These are phyloP conservation scores for Saccharomycopsis hybrid DNA, from an alignment of 1,139 yeast genomes.

Conservation along the genomic window DNA sequence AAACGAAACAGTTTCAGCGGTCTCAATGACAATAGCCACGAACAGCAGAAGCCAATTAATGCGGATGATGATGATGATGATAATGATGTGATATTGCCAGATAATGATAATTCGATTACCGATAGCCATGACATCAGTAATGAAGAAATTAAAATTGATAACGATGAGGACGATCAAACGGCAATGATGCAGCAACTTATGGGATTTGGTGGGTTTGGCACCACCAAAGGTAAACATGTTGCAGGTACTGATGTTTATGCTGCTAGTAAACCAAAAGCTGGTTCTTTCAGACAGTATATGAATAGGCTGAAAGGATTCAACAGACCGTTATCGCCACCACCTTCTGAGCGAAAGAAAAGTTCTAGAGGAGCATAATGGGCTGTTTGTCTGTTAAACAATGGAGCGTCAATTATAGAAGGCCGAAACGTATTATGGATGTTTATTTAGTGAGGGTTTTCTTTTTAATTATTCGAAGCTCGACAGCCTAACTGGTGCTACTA, in stretches of 20 bases:
- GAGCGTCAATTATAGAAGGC: too few relatives aligned
- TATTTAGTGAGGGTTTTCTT: too few relatives aligned
- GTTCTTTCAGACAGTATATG: constrained; percentile 60
- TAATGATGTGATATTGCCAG: background rate
- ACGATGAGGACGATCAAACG: constrained; percentile 1
- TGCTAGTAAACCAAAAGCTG: constrained; percentile 29
- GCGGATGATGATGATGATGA: too few relatives aligned
- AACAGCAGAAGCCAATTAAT: too few relatives aligned
- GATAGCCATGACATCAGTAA: too few relatives aligned
- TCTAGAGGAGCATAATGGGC: too few relatives aligned
- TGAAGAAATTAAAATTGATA: background rate
- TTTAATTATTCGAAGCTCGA: too few relatives aligned
- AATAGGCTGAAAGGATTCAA: constrained; percentile 57
- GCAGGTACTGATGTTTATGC: constrained; percentile 45
- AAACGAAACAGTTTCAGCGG: background rate
- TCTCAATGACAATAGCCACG: background rate
- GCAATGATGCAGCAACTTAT: constrained; percentile 38
- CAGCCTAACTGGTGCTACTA: too few relatives aligned
- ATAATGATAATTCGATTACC: background rate
- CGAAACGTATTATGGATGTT: too few relatives aligned
- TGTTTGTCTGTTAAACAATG: too few relatives aligned
- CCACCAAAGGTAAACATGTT: constrained; percentile 55
- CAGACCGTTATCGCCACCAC: constrained; percentile 48
- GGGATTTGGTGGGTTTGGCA: constrained; percentile 60
- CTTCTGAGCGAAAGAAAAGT: too few relatives aligned